A percentile compares a stretch with the other conserved stretches of the same genome.
phyloP scores from a whole-genome alignment of 2,329 filamentous ascomycete genomes.

The Epichloe glyceriae region DNA sequence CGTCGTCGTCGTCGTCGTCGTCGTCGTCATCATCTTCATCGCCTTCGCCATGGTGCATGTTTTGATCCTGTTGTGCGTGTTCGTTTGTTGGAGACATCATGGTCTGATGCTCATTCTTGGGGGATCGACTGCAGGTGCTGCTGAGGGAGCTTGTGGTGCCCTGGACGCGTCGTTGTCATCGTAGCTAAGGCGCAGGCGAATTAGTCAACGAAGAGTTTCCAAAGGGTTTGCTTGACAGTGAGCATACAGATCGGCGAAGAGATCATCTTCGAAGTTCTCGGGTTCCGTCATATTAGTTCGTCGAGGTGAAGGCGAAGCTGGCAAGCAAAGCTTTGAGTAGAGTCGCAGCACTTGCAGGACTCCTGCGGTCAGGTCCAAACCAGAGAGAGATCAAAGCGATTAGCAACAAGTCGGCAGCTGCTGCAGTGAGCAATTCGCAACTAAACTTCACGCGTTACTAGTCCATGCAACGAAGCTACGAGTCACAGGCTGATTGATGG shows the following conservation, averaged over 20 bases:
- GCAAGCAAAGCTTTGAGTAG: not conserved
- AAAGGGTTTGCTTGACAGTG: not conserved
- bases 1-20: constrained; percentile 31
- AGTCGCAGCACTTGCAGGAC: constrained; percentile 1
- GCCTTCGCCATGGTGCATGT: constrained; percentile 27
- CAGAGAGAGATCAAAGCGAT: not conserved
- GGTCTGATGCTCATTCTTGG: constrained; percentile 16
- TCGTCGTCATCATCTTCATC: constrained; percentile 36
- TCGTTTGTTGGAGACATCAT: constrained; percentile 7
- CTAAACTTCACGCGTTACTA: not conserved
- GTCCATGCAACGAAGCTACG: not conserved
- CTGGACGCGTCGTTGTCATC: constrained; percentile 47
- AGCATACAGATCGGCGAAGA: constrained; percentile 85
- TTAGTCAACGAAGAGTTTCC: constrained; percentile 1
- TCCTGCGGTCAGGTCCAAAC: not conserved
- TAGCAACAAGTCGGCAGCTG: not conserved
- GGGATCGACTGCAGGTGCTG: constrained; percentile 15
- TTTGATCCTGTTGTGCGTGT: constrained; percentile 20
- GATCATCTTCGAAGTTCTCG: constrained; percentile 81
- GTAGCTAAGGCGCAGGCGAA: constrained; percentile 34
- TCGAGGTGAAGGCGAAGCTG: not conserved
- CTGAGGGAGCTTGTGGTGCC: constrained; percentile 20
- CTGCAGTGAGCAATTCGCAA: not conserved
- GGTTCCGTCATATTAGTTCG: constrained; percentile 53
- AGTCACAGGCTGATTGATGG: not conserved